These are phyloP conservation scores for Sarocladium oryzae DNA, from an alignment of 2,329 filamentous ascomycete genomes.

Conservation along the genomic window DNA sequence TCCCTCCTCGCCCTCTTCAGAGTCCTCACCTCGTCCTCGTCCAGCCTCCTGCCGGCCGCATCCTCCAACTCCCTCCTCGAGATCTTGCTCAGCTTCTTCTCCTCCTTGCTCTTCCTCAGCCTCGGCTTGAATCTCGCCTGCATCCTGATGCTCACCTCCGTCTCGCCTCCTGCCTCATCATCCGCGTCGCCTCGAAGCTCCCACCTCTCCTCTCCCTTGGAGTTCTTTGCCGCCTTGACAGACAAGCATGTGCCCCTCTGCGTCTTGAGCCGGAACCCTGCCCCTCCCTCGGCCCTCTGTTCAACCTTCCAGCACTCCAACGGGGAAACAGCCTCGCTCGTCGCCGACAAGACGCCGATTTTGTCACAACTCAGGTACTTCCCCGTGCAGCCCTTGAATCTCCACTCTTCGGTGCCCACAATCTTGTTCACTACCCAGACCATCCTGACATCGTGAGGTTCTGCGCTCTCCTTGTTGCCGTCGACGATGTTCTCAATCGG, in stretches of 20 bases:
- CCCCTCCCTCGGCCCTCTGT: conserved; percentile 55
- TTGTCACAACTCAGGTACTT: conserved; percentile 77
- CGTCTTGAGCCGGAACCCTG: conserved; percentile 70
- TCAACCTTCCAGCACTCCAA: conserved; percentile 76
- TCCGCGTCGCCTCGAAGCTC: conserved; percentile 68
- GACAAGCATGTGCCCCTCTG: conserved; percentile 64
- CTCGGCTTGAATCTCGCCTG: conserved; percentile 89
- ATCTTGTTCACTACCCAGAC: conserved; percentile 89
- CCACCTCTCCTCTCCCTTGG: conserved; percentile 37
- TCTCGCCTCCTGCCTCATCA: conserved; percentile 60
- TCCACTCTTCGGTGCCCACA: conserved; percentile 71
- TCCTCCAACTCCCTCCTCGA: conserved; percentile 79
- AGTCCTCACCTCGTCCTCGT: conserved; percentile 79
- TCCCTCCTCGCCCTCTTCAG: conserved; percentile 79
- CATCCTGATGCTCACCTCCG: conserved; percentile 73
- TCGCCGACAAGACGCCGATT: conserved; percentile 70
- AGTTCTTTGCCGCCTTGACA: conserved; percentile 46
- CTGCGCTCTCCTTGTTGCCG: conserved; percentile 71
- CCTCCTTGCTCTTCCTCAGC: conserved; percentile 71
- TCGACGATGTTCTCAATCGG: conserved; percentile 84
- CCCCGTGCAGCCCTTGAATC: conserved; percentile 82
- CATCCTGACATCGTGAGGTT: conserved; percentile 92
- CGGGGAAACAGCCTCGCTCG: conserved; percentile 72
- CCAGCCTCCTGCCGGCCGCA: conserved; percentile 65
- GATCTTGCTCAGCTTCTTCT: conserved; percentile 78